These are phyloP conservation scores for Candolleomyces aberdarensis DNA, from an alignment of 768 basidiomycete genomes.

Conservation along the genomic window DNA sequence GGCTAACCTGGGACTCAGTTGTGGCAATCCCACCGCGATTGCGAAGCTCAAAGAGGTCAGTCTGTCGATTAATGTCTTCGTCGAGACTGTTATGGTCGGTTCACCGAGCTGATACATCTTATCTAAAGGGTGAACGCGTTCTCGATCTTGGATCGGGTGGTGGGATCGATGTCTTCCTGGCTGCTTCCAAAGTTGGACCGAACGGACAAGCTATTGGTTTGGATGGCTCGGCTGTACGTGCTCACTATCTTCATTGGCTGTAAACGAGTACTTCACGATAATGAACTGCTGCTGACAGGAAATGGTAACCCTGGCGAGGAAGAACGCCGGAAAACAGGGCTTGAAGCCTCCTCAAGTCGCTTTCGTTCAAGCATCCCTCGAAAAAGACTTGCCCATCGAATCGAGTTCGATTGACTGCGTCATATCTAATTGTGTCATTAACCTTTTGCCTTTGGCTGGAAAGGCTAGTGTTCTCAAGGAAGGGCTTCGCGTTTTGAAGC, in stretches of 20 bases:
- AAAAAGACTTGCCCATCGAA: conserved; percentile 44
- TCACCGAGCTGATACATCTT: background rate
- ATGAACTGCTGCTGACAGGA: conserved; percentile 29
- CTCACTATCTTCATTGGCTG: background rate
- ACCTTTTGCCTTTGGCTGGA: conserved; percentile 40
- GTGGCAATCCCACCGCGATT: conserved; percentile 49
- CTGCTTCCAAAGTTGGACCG: conserved; percentile 46
- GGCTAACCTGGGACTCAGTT: conserved; percentile 49
- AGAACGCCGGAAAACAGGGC: conserved; percentile 37
- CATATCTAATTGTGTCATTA: conserved; percentile 57
- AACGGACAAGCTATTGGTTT: conserved; percentile 51
- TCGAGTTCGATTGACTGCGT: conserved; percentile 51
- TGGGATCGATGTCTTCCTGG: conserved; percentile 54
- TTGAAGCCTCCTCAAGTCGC: conserved; percentile 47
- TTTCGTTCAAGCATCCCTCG: conserved; percentile 42
- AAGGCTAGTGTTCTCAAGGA: conserved; percentile 45
- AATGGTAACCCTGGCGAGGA: conserved; percentile 47
- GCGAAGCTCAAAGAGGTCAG: conserved; percentile 45
- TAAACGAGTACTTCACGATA: background rate
- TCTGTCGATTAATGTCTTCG: background rate
- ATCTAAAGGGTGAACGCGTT: conserved; percentile 49
- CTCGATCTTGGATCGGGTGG: conserved; percentile 58
- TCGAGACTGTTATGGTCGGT: too few species aligned
- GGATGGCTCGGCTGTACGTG: conserved; percentile 46
- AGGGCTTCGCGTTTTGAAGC: conserved; percentile 46